These are phyloP conservation scores for Neurospora sp. DNA, from an alignment of 2,329 filamentous ascomycete species.

Conservation along the genomic window DNA sequence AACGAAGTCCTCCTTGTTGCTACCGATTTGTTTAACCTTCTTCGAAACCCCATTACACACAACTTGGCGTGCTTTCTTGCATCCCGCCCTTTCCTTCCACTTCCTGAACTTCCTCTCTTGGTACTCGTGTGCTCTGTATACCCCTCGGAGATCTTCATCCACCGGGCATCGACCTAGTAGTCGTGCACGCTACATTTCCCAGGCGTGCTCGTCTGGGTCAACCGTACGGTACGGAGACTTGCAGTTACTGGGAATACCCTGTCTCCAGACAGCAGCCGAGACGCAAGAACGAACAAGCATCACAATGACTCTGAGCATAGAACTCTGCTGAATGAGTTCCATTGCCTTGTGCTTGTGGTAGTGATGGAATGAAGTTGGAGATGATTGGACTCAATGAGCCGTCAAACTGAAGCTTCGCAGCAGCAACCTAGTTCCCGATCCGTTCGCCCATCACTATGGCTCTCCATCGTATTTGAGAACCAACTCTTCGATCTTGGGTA, in stretches of 20 bases:
- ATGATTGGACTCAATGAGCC: neutral
- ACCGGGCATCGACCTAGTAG: neutral
- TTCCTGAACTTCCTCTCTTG: neutral
- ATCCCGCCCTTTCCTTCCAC: neutral
- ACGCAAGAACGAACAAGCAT: neutral
- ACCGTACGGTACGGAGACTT: neutral
- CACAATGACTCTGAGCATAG: neutral
- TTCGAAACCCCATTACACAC: neutral
- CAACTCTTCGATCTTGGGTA: conserved; percentile 56
- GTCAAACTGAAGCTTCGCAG: neutral
- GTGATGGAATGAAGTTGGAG: neutral
- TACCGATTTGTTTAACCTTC: neutral
- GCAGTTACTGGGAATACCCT: neutral
- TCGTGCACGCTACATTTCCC: neutral
- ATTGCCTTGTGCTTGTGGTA: neutral
- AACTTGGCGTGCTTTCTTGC: neutral
- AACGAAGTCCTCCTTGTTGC: neutral
- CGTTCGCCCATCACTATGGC: neutral
- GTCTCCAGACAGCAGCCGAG: neutral
- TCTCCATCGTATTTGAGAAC: conserved; percentile 15
- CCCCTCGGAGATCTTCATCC: neutral
- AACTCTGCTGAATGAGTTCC: neutral
- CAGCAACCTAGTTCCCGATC: neutral
- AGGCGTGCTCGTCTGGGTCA: neutral
- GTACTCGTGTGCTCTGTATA: neutral